These are phyloP conservation scores for Trametes villosa DNA, from an alignment of 768 basidiomycete genomes.

Conservation along the genomic window DNA sequence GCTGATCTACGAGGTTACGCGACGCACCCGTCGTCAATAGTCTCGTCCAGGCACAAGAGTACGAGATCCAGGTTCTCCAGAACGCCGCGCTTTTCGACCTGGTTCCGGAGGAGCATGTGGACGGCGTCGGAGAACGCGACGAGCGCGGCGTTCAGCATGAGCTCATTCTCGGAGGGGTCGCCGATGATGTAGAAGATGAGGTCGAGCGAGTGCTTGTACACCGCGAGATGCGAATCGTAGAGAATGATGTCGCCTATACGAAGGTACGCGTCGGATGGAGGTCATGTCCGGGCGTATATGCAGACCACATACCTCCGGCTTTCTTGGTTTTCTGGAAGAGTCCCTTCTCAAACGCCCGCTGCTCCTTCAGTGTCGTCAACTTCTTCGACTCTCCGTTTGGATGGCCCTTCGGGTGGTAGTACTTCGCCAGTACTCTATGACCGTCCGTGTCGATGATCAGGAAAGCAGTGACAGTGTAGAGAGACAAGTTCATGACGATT, in stretches of 20 bases:
- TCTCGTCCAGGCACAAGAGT: conserved; percentile 92
- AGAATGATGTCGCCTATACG: conserved; percentile 87
- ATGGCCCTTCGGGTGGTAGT: conserved; percentile 78
- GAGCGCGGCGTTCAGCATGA: conserved; percentile 91
- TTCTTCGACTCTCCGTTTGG: conserved; percentile 64
- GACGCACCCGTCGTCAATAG: conserved; percentile 94
- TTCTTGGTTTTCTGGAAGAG: conserved; percentile 96
- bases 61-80: conserved; percentile 95
- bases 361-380: conserved; percentile 81
- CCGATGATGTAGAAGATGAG: conserved; percentile 94
- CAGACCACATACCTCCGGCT: conserved; percentile 69
- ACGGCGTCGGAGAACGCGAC: conserved; percentile 86
- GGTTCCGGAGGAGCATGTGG: conserved; percentile 82
- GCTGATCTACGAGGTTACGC: neutral
- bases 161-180: conserved; percentile 87
- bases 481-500: conserved; percentile 69
- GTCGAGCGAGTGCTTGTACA: conserved; percentile 95
- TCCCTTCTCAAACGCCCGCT: conserved; percentile 93
- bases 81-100: conserved; percentile 93
- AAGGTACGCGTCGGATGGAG: neutral
- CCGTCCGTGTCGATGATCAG: conserved; percentile 95
- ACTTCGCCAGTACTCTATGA: conserved; percentile 93
- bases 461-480: conserved; percentile 88
- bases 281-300: neutral
- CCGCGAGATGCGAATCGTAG: conserved; percentile 86